A percentile compares a stretch with the other conserved stretches of the same genome.
Conservation (phyloP, 139 green algal genomes). For the Picocystis salinarum region DNA sequence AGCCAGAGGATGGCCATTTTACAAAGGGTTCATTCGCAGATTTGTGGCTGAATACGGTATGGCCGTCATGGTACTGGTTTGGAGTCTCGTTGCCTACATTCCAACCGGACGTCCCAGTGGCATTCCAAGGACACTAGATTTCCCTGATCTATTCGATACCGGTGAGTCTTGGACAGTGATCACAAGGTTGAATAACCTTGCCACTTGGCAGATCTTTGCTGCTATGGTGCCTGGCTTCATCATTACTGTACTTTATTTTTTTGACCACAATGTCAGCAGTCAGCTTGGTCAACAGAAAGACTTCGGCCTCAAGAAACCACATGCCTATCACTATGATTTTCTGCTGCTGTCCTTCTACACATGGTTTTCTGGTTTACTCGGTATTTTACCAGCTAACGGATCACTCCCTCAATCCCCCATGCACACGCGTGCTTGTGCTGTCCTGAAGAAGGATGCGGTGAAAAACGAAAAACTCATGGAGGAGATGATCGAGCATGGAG, state of each 20-base stretch:
- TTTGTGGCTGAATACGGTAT: conserved; percentile 71
- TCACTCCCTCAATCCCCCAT: conserved; percentile 69
- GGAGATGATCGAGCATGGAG: conserved; percentile 8
- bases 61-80: conserved; percentile 40
- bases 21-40: conserved; percentile 12
- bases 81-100: conserved; percentile 39
- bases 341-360: conserved; percentile 50
- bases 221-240: conserved; percentile 54
- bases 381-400: conserved; percentile 67
- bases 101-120: no score
- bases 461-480: conserved; percentile 4
- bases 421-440: conserved; percentile 36
- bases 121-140: no score
- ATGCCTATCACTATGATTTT: conserved; percentile 40
- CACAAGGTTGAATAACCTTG: no score
- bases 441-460: conserved; percentile 1
- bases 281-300: conserved; percentile 54
- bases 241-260: conserved; percentile 75
- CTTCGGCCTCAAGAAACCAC: conserved; percentile 22
- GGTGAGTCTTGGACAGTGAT: no score
- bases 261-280: conserved; percentile 62
- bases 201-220: conserved; percentile 44
- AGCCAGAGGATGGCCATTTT: conserved; percentile 45
- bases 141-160: no score
- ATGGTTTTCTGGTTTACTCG: conserved; percentile 42